Percentiles rank a stretch among this genome's conserved stretches.
Evolutionary conservation across 2,329 filamentous ascomycete genomes (phyloP).

Genomic region (Sporothrix globosa): DNA sequence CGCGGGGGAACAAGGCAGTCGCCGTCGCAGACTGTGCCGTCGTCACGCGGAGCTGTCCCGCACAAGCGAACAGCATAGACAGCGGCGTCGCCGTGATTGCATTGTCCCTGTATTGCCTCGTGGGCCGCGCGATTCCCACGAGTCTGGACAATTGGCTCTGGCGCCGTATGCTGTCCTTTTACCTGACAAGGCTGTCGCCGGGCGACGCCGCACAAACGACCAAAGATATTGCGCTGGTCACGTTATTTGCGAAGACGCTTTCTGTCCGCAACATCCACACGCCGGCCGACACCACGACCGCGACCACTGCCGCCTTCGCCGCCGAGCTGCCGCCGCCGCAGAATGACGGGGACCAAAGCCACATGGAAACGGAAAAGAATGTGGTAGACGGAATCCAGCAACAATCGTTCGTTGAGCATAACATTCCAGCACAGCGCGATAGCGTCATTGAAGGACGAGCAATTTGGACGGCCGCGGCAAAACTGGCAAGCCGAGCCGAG

Average conservation of each 20-base stretch:
- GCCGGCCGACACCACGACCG: background rate
- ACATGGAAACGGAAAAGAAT: background rate
- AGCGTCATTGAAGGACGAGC: background rate
- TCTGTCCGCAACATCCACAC: background rate
- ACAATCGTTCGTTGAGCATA: background rate
- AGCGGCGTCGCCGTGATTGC: background rate
- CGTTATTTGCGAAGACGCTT: background rate
- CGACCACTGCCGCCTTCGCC: background rate
- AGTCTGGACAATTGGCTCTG: background rate
- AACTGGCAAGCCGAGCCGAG: background rate
- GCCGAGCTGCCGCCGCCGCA: too few species aligned
- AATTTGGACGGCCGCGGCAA: background rate
- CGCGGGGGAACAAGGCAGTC: background rate
- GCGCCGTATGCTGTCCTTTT: slow-evolving; percentile 8
- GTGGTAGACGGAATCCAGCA: background rate
- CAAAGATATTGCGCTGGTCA: background rate
- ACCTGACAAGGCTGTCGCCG: background rate
- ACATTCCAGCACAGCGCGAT: background rate
- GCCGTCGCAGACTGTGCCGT: background rate
- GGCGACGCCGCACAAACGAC: background rate
- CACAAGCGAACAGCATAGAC: background rate
- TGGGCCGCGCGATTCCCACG: background rate
- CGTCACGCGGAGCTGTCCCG: background rate
- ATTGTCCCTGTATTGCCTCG: background rate
- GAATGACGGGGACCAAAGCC: too few species aligned